Base-by-base conservation (phyloP, 495 filamentous ascomycete genomes). In the Penicillium manginii region DNA sequence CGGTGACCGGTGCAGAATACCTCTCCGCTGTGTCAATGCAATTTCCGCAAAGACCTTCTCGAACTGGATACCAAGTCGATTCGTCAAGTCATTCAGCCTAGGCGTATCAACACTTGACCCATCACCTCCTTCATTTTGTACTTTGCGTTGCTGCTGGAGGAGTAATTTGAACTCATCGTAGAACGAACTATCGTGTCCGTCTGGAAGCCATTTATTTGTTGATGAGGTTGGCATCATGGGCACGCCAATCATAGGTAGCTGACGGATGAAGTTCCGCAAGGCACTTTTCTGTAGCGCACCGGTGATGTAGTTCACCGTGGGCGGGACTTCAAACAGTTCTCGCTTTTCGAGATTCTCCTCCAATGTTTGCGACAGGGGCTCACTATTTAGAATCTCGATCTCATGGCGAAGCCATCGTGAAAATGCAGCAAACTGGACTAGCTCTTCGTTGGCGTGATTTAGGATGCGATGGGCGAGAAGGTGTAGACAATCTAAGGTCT, bases 331-430 rank as follows among this genome's bases (percentile, higher is more conserved):
- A 5, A 81, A 66, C 8, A 73, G 60, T 18, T 78, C 70, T 17
- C 75, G 73, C 48, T 78, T 82, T 46, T 82, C 80, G 45, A 73
- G 66, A 23, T 75, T 62, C 29, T 84, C 81, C 55, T 80, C 77
- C 14, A 73, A 56, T 6, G 78, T 77, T 52, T 78, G 74, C 1
- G 75, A 76, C 59, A 75, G 72, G 4, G 75, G 74, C 48, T 83
- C 80, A 35, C 72, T 69, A 29, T 65, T 73, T 21, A 81, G 72
- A 19, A 76, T 75, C 22, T 96, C 90, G 51, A 98, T 93, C 64
- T 94, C 88, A 58, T 92, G 81, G 6, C 86, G 84, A 37, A 98
- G 81, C 94, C 93, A 98, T 52, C 80, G 78, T 0, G 90, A 91
- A 70, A 98, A 98, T 4, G 84, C 81, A 8, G 75, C 62, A 65